Conservation (phyloP, 305 asterid genomes). For the Stenogyne calaminthoides region DNA sequence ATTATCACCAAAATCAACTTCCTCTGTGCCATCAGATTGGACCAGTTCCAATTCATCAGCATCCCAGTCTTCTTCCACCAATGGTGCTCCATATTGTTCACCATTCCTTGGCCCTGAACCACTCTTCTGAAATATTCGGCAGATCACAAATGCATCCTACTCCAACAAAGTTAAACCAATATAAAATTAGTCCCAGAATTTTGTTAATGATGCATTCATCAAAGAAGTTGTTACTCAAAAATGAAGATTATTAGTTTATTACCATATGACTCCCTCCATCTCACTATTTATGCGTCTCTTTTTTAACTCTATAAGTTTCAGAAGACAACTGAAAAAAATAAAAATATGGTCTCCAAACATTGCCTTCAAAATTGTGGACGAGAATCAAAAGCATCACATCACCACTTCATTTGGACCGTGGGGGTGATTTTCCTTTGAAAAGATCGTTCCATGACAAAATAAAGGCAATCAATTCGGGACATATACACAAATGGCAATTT, state of each 20-base stretch:
- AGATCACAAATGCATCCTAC: constrained; percentile 85
- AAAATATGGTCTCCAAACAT: neutral
- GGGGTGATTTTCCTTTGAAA: neutral
- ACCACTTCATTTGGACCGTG: too few species aligned
- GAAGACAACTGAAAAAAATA: neutral
- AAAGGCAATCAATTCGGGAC: neutral
- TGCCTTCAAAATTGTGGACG: neutral
- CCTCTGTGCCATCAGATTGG: constrained; percentile 47
- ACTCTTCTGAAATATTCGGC: constrained; percentile 93
- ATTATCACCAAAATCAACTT: constrained; percentile 53
- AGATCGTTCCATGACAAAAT: neutral
- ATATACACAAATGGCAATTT: neutral
- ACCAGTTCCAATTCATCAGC: constrained; percentile 47
- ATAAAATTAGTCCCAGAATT: constrained; percentile 9
- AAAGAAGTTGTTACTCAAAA: neutral
- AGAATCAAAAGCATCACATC: constrained; percentile 15
- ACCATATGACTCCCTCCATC: neutral
- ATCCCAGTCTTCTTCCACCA: constrained; percentile 95
- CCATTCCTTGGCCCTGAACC: constrained; percentile 97
- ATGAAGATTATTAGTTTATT: constrained; percentile 6
- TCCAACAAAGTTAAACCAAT: constrained; percentile 28
- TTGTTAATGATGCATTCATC: constrained; percentile 13
- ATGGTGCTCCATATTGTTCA: constrained; percentile 92
- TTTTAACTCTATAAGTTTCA: constrained; percentile 1
- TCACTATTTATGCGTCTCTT: neutral